Conservation (phyloP, 371 early-diverging fungal genomes). For the Mucor ambiguus region DNA sequence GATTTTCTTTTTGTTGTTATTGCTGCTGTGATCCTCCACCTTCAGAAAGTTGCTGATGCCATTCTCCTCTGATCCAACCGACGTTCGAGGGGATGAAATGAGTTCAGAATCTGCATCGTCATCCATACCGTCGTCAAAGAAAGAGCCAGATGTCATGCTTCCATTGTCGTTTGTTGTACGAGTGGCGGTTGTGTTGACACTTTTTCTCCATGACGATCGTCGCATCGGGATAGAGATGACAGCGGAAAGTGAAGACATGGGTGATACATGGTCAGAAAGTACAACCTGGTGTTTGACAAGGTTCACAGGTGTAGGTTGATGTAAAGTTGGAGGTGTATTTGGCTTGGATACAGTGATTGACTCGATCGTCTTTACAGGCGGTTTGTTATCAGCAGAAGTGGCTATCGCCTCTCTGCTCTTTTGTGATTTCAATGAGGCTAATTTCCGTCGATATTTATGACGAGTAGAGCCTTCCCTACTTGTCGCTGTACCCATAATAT, state of each 20-base stretch:
- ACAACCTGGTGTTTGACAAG: slow-evolving; percentile 28
- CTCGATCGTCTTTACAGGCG: neutral
- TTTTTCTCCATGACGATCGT: slow-evolving; percentile 22
- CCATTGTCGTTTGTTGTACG: slow-evolving; percentile 2
- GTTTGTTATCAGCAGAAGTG: neutral
- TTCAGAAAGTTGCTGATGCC: neutral
- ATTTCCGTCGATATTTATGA: slow-evolving; percentile 10
- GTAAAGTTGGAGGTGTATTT: too few relatives aligned
- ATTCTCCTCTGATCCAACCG: slow-evolving; percentile 20
- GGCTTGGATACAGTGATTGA: neutral
- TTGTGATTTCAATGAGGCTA: slow-evolving; percentile 16
- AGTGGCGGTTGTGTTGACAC: slow-evolving; percentile 5
- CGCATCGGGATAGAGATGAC: slow-evolving; percentile 8
- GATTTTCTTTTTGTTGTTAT: slow-evolving; percentile 2
- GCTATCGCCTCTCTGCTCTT: neutral
- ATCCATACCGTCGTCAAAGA: slow-evolving; percentile 16
- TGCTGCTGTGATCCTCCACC: neutral
- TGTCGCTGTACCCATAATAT: slow-evolving; percentile 18
- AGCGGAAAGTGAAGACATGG: slow-evolving; percentile 26
- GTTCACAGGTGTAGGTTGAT: slow-evolving; percentile 11
- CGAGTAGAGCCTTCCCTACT: slow-evolving; percentile 24
- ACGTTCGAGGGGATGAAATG: slow-evolving; percentile 14
- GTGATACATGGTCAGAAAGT: slow-evolving; percentile 29
- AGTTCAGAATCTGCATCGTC: slow-evolving; percentile 17
- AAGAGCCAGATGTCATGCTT: slow-evolving; percentile 15